A percentile compares a stretch with the other conserved stretches of the same genome.
These are phyloP conservation scores for Glomus cerebriforme DNA, from an alignment of 192 early-diverging fungal genomes.

Conservation along the genomic window DNA sequence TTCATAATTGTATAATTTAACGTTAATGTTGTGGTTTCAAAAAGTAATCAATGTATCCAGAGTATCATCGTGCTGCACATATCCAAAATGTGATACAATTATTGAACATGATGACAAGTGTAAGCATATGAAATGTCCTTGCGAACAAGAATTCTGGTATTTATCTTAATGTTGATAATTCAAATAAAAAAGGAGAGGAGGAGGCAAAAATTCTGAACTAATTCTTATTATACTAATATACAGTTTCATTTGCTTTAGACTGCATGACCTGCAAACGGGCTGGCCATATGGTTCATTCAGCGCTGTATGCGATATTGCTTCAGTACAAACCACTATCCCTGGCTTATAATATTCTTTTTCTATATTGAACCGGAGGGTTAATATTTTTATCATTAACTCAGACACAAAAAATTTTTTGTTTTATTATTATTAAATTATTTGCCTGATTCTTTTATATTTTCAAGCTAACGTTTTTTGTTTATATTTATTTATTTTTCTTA, in stretches of 20 bases:
- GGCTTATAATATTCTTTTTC: slow-evolving; percentile 15
- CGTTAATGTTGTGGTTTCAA: slow-evolving; percentile 7
- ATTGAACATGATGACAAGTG: not conserved
- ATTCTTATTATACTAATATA: not conserved
- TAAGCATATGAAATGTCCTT: slow-evolving; percentile 15
- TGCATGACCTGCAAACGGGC: not conserved
- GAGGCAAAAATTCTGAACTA: not conserved
- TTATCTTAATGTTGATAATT: slow-evolving; percentile 19
- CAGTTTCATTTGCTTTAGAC: slow-evolving; percentile 5
- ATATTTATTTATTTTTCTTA: too few species aligned
- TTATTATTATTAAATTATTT: too few species aligned
- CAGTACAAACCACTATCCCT: slow-evolving; percentile 2
- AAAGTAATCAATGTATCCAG: not conserved
- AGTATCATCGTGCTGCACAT: slow-evolving; percentile 2
- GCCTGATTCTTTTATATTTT: too few species aligned
- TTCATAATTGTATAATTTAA: slow-evolving; percentile 14
- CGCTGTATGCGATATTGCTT: not conserved
- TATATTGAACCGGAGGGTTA: not conserved
- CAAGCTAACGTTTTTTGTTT: too few species aligned
- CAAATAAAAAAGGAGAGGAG: not conserved
- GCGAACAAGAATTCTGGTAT: slow-evolving; percentile 15
- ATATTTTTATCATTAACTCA: not conserved
- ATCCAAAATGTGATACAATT: slow-evolving; percentile 14
- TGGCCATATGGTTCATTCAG: not conserved
- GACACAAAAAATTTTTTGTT: not conserved